These are phyloP conservation scores for Diutina pseudorugosa DNA, from an alignment of 1,139 yeast species.

Conservation along the genomic window DNA sequence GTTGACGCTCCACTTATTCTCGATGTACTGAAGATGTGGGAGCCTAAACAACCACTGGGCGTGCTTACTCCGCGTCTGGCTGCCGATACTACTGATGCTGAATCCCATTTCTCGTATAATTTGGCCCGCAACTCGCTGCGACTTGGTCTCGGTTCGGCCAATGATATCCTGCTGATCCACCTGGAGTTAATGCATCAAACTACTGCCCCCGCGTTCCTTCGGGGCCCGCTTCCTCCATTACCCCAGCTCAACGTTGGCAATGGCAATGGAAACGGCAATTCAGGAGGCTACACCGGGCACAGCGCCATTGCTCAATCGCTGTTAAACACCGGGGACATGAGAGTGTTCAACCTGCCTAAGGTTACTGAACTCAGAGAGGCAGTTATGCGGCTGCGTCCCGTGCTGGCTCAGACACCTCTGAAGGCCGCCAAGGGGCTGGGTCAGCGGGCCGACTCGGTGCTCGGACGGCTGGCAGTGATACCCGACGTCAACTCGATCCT, in stretches of 20 bases:
- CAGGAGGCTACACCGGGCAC: not conserved
- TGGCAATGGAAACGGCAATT: not conserved
- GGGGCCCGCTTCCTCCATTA: slow-evolving; percentile 1
- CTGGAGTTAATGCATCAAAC: slow-evolving; percentile 16
- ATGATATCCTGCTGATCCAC: slow-evolving; percentile 31
- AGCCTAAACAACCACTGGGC: not conserved
- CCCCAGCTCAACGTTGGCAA: not conserved
- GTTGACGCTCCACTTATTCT: slow-evolving; percentile 18
- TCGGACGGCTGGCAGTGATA: slow-evolving; percentile 21
- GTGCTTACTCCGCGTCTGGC: not conserved
- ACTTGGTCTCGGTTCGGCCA: slow-evolving; percentile 29
- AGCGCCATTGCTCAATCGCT: not conserved
- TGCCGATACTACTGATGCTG: slow-evolving; percentile 1
- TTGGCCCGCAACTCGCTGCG: slow-evolving; percentile 6
- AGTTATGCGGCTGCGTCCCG: slow-evolving; percentile 8
- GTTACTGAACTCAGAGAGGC: slow-evolving; percentile 1
- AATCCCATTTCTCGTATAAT: slow-evolving; percentile 6
- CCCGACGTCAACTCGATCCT: slow-evolving; percentile 26
- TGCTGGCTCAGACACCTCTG: slow-evolving; percentile 6
- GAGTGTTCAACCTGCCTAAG: not conserved
- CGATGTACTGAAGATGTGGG: slow-evolving; percentile 7
- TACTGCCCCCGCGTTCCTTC: not conserved
- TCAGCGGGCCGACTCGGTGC: slow-evolving; percentile 14
- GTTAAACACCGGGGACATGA: not conserved
- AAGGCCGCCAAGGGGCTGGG: not conserved